Base-by-base conservation (phyloP, 2,329 filamentous ascomycete genomes). In the Cordyceps sp. region DNA sequence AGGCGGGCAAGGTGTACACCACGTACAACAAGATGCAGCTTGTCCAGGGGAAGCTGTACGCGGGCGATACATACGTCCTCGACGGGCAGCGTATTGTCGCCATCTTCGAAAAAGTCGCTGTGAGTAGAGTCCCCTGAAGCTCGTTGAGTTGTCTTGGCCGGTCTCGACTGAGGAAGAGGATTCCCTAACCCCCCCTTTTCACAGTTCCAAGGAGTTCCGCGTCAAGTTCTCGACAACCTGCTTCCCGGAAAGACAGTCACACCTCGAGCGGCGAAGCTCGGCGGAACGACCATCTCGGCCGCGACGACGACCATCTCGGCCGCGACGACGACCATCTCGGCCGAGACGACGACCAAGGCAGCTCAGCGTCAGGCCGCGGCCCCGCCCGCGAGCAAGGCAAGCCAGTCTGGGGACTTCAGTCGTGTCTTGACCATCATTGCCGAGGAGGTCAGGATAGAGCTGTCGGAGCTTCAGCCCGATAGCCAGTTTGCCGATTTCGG, bases 71-170 rank as follows among this genome's bases (percentile, higher is more conserved):
- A 4, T 70, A 69, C 42, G 48, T 73, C 37, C 67, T 71, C 30
- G 64, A 71, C 24, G 31, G 31, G 3, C 17, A 33, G 4, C 31
- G 31, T 10, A 33, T 33, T 15, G 26, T 33, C 4, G 25, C 17
- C 14, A n/a, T 75, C 16, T 58, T 80, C 38, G 76, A 79, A 56
- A 64, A 72, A 43, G 65, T 81, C 47, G 54, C 80, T 10, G 61
- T 60, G 25, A 61, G 64, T 31, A 56, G 47, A 33, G 53, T 67
- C 13, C 17, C 16, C n/a, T n/a, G 24, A 10, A 12, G 15, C 6
- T 20, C 15, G 13, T 14, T 26, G 16, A 7, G n/a, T n/a, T n/a
- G n/a, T n/a, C n/a, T n/a, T n/a, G n/a, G n/a, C n/a, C n/a, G n/a
- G n/a, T n/a, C n/a, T n/a, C n/a, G n/a, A n/a, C n/a, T n/a, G n/a